Percentiles rank a stretch among this genome's conserved stretches.
phyloP scores from a whole-genome alignment of 2,329 filamentous ascomycete genomes.

The Tothia fuscella region DNA sequence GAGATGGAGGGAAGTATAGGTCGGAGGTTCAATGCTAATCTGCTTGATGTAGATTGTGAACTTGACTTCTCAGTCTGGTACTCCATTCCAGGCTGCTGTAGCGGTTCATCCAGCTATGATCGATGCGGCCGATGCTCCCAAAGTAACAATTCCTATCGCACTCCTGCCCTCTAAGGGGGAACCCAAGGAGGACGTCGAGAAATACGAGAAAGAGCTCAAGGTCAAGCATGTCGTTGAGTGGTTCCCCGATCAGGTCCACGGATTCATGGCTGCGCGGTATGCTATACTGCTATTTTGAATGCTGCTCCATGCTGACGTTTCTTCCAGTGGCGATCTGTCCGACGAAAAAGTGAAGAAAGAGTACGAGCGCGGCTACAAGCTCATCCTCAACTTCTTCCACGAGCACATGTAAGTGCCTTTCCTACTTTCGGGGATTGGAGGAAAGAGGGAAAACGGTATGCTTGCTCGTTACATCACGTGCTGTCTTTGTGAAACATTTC shows the following conservation, averaged over 20 bases:
- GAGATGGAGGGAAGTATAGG: no score
- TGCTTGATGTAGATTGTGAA: no score
- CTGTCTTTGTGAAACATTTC: no score
- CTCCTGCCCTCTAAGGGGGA: conserved; percentile 48
- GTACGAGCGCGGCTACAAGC: conserved; percentile 39
- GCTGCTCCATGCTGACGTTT: background rate
- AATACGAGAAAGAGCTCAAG: conserved; percentile 38
- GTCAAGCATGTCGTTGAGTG: conserved; percentile 35
- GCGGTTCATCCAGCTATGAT: conserved; percentile 50
- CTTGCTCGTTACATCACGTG: no score
- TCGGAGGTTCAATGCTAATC: no score
- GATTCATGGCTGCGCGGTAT: conserved; percentile 31
- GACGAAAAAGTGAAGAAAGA: conserved; percentile 36
- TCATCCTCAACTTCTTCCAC: conserved; percentile 39
- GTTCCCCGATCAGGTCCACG: conserved; percentile 36
- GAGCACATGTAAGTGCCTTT: conserved; percentile 35
- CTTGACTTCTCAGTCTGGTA: conserved; percentile 38
- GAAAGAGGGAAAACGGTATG: conserved; percentile 1
- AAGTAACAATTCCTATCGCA: conserved; percentile 43
- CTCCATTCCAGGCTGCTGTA: conserved; percentile 45
- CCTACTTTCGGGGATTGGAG: background rate
- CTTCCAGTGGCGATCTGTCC: conserved; percentile 29
- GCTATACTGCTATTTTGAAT: conserved; percentile 17
- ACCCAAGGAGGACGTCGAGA: conserved; percentile 37
- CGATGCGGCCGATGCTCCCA: conserved; percentile 43